Evolutionary conservation across 441 rosid genomes (phyloP).

Genomic region (Metrosideros polymorpha): DNA sequence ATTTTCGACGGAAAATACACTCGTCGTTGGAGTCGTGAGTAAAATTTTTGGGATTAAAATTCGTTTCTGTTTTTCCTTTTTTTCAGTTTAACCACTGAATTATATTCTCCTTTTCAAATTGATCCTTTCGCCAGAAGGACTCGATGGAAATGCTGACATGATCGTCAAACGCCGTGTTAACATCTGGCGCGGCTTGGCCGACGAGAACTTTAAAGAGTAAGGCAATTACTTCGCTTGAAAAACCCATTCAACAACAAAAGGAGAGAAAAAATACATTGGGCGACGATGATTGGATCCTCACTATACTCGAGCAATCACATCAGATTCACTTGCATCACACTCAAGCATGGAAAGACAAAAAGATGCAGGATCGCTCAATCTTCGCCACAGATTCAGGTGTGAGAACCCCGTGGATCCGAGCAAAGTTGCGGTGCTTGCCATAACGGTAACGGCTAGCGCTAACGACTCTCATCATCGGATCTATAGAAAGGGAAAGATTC

Average conservation of each 20-base stretch:
- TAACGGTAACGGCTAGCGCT: rapidly evolving
- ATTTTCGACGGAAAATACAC: not conserved
- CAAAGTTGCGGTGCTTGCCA: not conserved
- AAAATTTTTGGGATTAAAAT: not conserved
- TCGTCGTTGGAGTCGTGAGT: not conserved
- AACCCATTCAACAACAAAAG: rapidly evolving
- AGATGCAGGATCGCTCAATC: rapidly evolving
- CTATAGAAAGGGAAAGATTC: no score
- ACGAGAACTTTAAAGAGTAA: not conserved
- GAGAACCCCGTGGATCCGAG: rapidly evolving
- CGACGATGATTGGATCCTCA: not conserved
- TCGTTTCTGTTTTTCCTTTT: not conserved
- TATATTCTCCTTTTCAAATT: not conserved
- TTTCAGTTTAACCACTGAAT: not conserved
- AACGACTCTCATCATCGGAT: rapidly evolving
- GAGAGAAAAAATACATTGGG: not conserved
- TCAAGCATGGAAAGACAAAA: not conserved
- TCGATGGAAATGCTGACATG: not conserved
- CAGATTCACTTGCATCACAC: not conserved
- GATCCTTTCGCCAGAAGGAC: not conserved
- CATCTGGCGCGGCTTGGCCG: no score
- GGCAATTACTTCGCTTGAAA: not conserved
- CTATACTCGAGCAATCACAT: rapidly evolving
- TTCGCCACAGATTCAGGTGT: rapidly evolving
- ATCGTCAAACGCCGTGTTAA: not conserved